Conservation (phyloP, 2,329 filamentous ascomycete genomes). For the Curvularia eragrostidis region DNA sequence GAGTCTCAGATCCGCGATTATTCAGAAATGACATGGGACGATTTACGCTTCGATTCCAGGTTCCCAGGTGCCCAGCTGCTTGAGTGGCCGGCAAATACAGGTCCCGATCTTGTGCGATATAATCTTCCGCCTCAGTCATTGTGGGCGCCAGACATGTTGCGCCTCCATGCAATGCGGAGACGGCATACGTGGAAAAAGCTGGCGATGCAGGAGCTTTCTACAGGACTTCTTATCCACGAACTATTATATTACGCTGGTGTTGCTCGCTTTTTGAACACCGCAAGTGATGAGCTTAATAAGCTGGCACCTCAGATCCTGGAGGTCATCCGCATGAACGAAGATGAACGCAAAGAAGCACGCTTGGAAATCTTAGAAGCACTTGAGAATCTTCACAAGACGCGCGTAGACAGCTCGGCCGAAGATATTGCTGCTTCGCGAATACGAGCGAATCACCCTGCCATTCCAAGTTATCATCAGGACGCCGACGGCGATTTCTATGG, state of each 20-base stretch:
- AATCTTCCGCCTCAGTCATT: conserved; percentile 56
- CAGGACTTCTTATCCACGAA: conserved; percentile 50
- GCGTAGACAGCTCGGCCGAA: conserved; percentile 21
- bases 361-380: conserved; percentile 28
- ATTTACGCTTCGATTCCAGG: conserved; percentile 40
- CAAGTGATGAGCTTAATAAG: conserved; percentile 7
- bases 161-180: conserved; percentile 38
- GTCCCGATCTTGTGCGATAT: conserved; percentile 34
- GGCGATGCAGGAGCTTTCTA: conserved; percentile 50
- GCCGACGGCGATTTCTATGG: conserved; percentile 44
- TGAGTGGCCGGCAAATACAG: conserved; percentile 53
- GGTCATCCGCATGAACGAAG: conserved; percentile 13
- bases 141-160: conserved; percentile 48
- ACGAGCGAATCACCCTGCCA: conserved; percentile 16
- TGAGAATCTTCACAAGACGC: conserved; percentile 18
- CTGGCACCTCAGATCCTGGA: conserved; percentile 33
- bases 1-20: conserved; percentile 23
- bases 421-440: conserved; percentile 18
- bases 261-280: conserved; percentile 10
- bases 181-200: conserved; percentile 54
- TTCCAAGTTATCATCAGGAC: conserved; percentile 50
- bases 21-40: conserved; percentile 31
- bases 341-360: conserved; percentile 12
- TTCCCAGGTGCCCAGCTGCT: conserved; percentile 33
- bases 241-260: conserved; percentile 37